Percentiles rank a stretch among this genome's conserved stretches.
Evolutionary conservation across 1,284 basidiomycete genomes (phyloP).

Genomic region (Tilletiaria anomala): DNA sequence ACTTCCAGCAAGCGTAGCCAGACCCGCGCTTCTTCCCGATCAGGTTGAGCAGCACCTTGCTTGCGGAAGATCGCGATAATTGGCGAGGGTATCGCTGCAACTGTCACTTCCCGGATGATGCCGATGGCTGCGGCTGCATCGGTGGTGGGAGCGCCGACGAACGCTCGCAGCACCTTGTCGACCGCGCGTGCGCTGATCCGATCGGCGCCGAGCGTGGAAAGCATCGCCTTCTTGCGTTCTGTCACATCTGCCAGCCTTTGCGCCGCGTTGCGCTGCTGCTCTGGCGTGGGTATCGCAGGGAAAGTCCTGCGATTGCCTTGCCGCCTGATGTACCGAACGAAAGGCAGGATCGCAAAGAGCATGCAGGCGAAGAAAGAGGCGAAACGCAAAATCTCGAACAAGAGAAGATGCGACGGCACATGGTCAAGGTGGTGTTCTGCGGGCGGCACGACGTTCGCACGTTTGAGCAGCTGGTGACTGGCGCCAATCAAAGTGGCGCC

Average conservation of each 20-base stretch:
- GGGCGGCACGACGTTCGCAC: slow-evolving; percentile 11
- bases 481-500: slow-evolving; percentile 19
- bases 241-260: background rate
- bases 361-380: slow-evolving; percentile 14
- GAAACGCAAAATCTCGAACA: slow-evolving; percentile 22
- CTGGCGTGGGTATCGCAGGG: no score
- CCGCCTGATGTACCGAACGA: no score
- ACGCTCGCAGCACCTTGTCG: background rate
- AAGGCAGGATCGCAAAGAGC: slow-evolving; percentile 16
- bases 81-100: slow-evolving; percentile 42
- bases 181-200: no score
- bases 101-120: no score
- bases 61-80: no score
- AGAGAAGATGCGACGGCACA: slow-evolving; percentile 19
- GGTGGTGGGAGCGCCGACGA: no score
- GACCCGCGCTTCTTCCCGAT: no score
- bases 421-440: slow-evolving; percentile 5
- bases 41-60: no score
- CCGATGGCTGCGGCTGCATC: no score
- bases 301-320: no score
- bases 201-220: no score
- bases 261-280: background rate
- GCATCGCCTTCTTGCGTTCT: background rate
- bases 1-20: no score
- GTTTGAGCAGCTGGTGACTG: slow-evolving; percentile 31